Conservation (phyloP, 306 rosid species). For the Sesbania bispinosa region DNA sequence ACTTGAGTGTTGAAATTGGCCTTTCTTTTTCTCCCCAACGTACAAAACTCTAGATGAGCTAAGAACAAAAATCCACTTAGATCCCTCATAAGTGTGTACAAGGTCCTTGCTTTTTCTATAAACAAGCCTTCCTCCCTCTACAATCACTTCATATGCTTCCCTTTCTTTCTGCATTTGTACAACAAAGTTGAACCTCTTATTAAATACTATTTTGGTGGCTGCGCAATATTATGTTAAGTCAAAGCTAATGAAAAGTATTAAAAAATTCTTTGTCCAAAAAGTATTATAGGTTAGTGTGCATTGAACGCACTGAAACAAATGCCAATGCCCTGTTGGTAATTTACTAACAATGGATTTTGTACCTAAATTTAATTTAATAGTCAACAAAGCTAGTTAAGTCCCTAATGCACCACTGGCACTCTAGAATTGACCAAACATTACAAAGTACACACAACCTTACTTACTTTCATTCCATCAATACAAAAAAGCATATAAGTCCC, state of each 20-base stretch:
- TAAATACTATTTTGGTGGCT: slow-evolving; percentile 8
- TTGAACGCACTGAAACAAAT: slow-evolving; percentile 18
- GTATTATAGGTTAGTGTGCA: not conserved
- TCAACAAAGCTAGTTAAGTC: slow-evolving; percentile 8
- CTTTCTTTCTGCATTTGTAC: slow-evolving; percentile 62
- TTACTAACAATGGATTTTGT: slow-evolving; percentile 5
- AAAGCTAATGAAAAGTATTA: slow-evolving; percentile 6
- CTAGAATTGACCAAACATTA: slow-evolving; percentile 24
- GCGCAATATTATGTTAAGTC: slow-evolving; percentile 16
- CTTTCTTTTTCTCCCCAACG: slow-evolving; percentile 73
- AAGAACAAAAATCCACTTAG: slow-evolving; percentile 91
- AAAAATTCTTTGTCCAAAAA: not conserved
- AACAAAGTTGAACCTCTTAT: slow-evolving; percentile 9
- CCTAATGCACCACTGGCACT: slow-evolving; percentile 5
- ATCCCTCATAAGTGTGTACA: slow-evolving; percentile 55
- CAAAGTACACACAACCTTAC: not conserved
- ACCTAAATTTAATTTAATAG: slow-evolving; percentile 13
- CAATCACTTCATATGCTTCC: slow-evolving; percentile 58
- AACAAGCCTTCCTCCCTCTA: slow-evolving; percentile 53
- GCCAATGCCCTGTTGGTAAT: not conserved
- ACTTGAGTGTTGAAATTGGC: slow-evolving; percentile 83
- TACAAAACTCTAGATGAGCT: slow-evolving; percentile 64
- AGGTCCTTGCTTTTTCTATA: slow-evolving; percentile 42
- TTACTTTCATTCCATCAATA: not conserved
- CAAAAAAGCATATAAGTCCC: not conserved